Evolutionary conservation across 1,284 basidiomycete genomes (phyloP).

Genomic region (Rhodotorula glutinis): DNA sequence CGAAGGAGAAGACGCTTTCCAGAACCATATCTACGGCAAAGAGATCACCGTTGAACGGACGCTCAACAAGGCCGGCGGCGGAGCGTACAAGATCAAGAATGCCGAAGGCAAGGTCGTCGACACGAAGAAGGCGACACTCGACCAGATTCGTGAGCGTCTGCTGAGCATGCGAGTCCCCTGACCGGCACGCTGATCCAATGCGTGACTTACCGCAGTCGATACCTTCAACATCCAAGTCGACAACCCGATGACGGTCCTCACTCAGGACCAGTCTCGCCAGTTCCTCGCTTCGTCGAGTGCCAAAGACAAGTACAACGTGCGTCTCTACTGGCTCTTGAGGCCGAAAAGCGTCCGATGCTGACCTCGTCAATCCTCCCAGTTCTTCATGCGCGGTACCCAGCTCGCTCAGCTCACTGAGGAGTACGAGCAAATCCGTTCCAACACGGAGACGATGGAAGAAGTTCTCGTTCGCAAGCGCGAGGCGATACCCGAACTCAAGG

Average conservation of each 20-base stretch:
- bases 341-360: neutral
- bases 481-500: slow-evolving; percentile 68
- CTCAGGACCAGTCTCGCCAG: slow-evolving; percentile 61
- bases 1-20: slow-evolving; percentile 82
- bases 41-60: slow-evolving; percentile 79
- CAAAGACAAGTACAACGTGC: slow-evolving; percentile 83
- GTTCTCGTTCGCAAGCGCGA: slow-evolving; percentile 53
- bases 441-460: slow-evolving; percentile 53
- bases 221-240: slow-evolving; percentile 87
- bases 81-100: slow-evolving; percentile 79
- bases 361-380: slow-evolving; percentile 54
- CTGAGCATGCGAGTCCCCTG: neutral
- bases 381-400: slow-evolving; percentile 92
- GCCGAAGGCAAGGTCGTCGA: slow-evolving; percentile 61
- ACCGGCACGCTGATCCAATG: neutral
- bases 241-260: slow-evolving; percentile 45
- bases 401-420: slow-evolving; percentile 81
- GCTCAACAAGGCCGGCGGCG: slow-evolving; percentile 68
- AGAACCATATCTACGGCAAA: slow-evolving; percentile 74
- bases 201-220: slow-evolving; percentile 51
- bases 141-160: slow-evolving; percentile 61
- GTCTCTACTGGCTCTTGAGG: slow-evolving; percentile 26
- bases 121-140: slow-evolving; percentile 78
- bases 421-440: slow-evolving; percentile 72
- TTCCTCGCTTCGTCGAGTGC: slow-evolving; percentile 82